Evolutionary conservation across 2,329 filamentous ascomycete species (phyloP).

Genomic region (Pestalotiopsis fici): DNA sequence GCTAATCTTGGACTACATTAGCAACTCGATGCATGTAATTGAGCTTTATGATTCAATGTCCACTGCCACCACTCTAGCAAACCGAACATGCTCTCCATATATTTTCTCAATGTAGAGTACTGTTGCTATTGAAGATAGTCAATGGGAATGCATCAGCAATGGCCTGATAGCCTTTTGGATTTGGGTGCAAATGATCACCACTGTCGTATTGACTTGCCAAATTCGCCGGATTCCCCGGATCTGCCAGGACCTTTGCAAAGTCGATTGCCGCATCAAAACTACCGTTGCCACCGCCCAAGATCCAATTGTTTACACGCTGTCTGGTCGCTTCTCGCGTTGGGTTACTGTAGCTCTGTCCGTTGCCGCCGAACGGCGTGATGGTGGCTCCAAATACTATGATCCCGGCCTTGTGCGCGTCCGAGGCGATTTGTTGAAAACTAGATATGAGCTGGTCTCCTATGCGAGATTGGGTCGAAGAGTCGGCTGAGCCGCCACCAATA

Average conservation of each 20-base stretch:
- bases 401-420: conserved; percentile 52
- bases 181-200: conserved; percentile 68
- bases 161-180: conserved; percentile 57
- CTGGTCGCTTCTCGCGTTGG: conserved; percentile 57
- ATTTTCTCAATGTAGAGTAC: background rate
- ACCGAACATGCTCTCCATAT: background rate
- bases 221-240: conserved; percentile 48
- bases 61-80: no score
- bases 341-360: conserved; percentile 54
- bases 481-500: conserved; percentile 54
- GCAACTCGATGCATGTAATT: no score
- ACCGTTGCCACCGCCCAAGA: conserved; percentile 47
- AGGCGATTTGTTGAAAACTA: conserved; percentile 60
- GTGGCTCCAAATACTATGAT: conserved; percentile 64
- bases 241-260: conserved; percentile 58
- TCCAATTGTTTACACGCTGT: conserved; percentile 61
- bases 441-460: conserved; percentile 53
- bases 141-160: conserved; percentile 62
- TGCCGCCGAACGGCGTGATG: conserved; percentile 63
- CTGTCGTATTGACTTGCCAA: conserved; percentile 54
- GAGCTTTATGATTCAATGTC: no score
- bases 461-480: conserved; percentile 44
- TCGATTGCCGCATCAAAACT: conserved; percentile 63
- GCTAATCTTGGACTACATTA: no score
- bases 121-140: conserved; percentile 42